Conservation (phyloP, 2,329 filamentous ascomycete species). For the Ramichloridium luteum region DNA sequence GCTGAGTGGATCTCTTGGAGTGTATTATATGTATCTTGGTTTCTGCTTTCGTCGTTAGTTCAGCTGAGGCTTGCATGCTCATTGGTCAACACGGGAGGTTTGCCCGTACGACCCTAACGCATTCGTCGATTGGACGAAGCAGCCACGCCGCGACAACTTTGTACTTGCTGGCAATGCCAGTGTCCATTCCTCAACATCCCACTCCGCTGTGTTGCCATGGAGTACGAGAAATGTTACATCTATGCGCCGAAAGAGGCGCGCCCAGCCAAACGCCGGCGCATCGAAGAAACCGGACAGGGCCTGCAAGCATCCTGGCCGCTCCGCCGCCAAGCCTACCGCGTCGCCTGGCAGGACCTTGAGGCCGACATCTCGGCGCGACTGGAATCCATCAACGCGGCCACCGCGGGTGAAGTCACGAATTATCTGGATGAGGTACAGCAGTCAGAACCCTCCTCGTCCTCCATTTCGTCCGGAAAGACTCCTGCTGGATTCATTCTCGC, state of each 20-base stretch:
- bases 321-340: conserved; percentile 48
- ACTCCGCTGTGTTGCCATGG: too few relatives aligned
- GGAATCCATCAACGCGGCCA: conserved; percentile 28
- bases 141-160: too few relatives aligned
- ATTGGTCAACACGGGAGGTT: too few relatives aligned
- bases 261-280: conserved; percentile 31
- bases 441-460: conserved; percentile 13
- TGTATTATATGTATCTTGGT: too few relatives aligned
- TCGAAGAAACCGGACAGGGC: conserved; percentile 17
- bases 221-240: conserved; percentile 38
- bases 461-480: too few relatives aligned
- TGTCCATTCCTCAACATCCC: too few relatives aligned
- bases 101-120: too few relatives aligned
- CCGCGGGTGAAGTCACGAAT: conserved; percentile 25
- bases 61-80: too few relatives aligned
- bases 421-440: conserved; percentile 27
- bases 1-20: too few relatives aligned
- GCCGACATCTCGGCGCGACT: conserved; percentile 45
- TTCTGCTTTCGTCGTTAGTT: too few relatives aligned
- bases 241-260: conserved; percentile 28
- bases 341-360: conserved; percentile 54
- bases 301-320: conserved; percentile 30
- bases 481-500: conserved; percentile 49
- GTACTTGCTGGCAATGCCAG: too few relatives aligned
- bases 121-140: too few relatives aligned